Evolutionary conservation across 192 early-diverging fungal species (phyloP), one percentile per base, ranked within the genome.

Genomic region (Hyaloraphidium curvatum): DNA sequence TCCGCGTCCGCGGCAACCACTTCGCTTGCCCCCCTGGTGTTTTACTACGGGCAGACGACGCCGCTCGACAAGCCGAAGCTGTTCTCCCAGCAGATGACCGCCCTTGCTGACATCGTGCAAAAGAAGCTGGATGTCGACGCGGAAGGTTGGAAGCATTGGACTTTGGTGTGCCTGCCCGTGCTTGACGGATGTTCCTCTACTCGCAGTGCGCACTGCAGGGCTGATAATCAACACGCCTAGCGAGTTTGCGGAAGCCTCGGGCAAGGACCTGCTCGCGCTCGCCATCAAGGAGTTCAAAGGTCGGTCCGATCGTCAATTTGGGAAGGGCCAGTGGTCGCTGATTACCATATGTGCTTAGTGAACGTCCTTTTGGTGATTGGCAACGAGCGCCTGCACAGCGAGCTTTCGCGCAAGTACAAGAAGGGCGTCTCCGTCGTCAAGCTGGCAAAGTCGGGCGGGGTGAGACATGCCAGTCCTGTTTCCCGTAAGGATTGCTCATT

Each of bases 301-400:
- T 83, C 64, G 14, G 56, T 54, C n/a, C n/a, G n/a, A n/a, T 51
- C 19, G 19, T 29, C 26, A 19, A 23, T 3, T 51, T 1, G 23
- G n/a, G n/a, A 2, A 29, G n/a, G 19, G 23, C 25, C 39, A 53
- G 17, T 40, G 28, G 19, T 23, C 29, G 28, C 40, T 35, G 28
- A 30, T 22, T 28, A 4, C 19, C 26, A 48, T 33, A 27, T 61
- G 19, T 41, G 28, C 3, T 30, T 57, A 71, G 87, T 90, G 17
- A 82, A 80, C 55, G 76, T 78, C n/a, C 70, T 98, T 23, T 63
- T 94, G 29, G 85, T 92, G 0, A 66, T 98, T 29, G 92, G 91
- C 9, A 84, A 93, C 58, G 94, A 98, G 59, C 78, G 94, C 52
- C 71, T 98, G 51, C 91, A 81, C 70, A 87, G 83, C 58, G 76